These are phyloP conservation scores for Colletotrichum simmondsii DNA, from an alignment of 2,329 filamentous ascomycete species.

Conservation along the genomic window DNA sequence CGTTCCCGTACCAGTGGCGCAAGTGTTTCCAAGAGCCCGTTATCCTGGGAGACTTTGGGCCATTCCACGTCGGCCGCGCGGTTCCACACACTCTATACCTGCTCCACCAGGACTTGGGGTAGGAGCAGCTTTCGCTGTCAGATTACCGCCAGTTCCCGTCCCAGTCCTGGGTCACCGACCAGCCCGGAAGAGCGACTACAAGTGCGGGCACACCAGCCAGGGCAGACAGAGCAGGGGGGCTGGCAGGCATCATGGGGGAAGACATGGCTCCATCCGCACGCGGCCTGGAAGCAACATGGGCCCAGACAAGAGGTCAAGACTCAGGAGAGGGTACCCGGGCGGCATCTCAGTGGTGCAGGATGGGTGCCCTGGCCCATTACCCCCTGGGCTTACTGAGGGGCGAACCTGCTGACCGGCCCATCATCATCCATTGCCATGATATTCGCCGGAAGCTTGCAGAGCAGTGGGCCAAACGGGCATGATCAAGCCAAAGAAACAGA, in stretches of 20 bases:
- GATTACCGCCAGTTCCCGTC: conserved; percentile 32
- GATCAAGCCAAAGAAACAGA: neutral
- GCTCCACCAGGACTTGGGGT: conserved; percentile 25
- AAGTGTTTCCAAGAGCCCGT: neutral
- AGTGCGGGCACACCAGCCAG: conserved; percentile 5
- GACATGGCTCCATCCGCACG: conserved; percentile 31
- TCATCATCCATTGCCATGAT: conserved; percentile 19
- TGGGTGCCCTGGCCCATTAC: conserved; percentile 2
- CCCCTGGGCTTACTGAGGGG: conserved; percentile 10
- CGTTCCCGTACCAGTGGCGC: neutral
- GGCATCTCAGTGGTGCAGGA: conserved; percentile 1
- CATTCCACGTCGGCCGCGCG: conserved; percentile 21
- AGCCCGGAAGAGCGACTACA: neutral
- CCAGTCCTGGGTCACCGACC: conserved; percentile 12
- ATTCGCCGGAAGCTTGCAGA: conserved; percentile 22
- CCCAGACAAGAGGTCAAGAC: conserved; percentile 22
- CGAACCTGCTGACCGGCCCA: conserved; percentile 17
- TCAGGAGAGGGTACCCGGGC: conserved; percentile 33
- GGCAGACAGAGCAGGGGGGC: neutral
- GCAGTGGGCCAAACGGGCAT: neutral
- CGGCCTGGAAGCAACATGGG: conserved; percentile 28
- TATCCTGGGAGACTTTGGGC: neutral
- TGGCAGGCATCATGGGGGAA: conserved; percentile 14
- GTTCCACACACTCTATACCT: conserved; percentile 18
- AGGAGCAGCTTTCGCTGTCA: conserved; percentile 25